These are phyloP conservation scores for Talaromyces sp. DNA, from an alignment of 2,329 filamentous ascomycete species.

Conservation along the genomic window DNA sequence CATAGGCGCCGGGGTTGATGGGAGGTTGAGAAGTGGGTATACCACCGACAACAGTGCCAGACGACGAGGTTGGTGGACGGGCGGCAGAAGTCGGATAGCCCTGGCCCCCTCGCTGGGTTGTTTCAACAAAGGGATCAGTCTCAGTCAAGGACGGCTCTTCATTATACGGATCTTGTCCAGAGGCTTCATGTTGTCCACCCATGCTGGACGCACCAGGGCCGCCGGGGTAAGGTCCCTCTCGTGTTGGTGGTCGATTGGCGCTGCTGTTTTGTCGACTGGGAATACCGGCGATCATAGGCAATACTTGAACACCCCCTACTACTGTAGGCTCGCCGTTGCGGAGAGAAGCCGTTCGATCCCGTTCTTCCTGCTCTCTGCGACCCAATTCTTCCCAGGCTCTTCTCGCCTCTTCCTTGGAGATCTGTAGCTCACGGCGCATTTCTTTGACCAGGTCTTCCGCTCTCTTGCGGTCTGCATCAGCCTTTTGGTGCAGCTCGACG, in stretches of 20 bases:
- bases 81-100: conserved; percentile 31
- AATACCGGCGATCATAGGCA: conserved; percentile 77
- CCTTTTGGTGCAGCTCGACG: conserved; percentile 59
- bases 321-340: conserved; percentile 82
- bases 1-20: conserved; percentile 6
- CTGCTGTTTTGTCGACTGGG: conserved; percentile 51
- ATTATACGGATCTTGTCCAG: conserved; percentile 47
- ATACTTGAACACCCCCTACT: conserved; percentile 89
- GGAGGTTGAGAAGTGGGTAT: conserved; percentile 21
- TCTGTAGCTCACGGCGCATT: conserved; percentile 86
- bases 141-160: conserved; percentile 51
- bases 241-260: conserved; percentile 40
- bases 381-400: conserved; percentile 97
- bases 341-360: conserved; percentile 78
- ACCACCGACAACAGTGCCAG: conserved; percentile 23
- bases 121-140: conserved; percentile 59
- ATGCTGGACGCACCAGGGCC: conserved; percentile 29
- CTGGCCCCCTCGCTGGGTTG: conserved; percentile 18
- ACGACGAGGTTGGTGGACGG: conserved; percentile 27
- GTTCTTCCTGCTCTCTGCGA: conserved; percentile 84
- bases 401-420: conserved; percentile 92
- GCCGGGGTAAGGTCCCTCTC: conserved; percentile 41
- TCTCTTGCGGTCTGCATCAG: conserved; percentile 63
- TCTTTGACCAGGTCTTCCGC: conserved; percentile 76
- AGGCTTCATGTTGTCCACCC: conserved; percentile 26